Evolutionary conservation across 306 rosid species (phyloP).

Genomic region (Castanea crenata): DNA sequence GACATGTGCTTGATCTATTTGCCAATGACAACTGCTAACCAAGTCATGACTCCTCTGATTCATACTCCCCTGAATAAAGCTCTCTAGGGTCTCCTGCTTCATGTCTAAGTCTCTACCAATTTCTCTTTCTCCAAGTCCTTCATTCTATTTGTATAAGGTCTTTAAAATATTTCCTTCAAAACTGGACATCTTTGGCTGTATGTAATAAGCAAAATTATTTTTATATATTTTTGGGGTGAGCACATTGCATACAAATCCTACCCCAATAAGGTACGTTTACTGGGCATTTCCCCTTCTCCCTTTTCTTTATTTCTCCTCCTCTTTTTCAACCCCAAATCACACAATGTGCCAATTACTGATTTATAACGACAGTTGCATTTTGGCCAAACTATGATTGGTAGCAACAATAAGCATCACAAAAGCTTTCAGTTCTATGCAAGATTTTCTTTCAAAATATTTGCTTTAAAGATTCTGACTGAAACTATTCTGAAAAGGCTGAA

Average conservation of each 20-base stretch:
- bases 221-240: not conserved
- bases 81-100: not conserved
- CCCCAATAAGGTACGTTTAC: not conserved
- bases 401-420: not conserved
- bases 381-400: not conserved
- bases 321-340: too few species aligned
- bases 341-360: too few species aligned
- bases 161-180: not conserved
- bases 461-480: not conserved
- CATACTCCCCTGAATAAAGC: not conserved
- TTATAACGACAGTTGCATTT: not conserved
- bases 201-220: not conserved
- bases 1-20: not conserved
- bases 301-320: not conserved
- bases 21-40: too few species aligned
- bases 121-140: not conserved
- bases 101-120: not conserved
- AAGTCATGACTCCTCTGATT: too few species aligned
- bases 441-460: not conserved
- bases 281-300: not conserved
- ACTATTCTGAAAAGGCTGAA: not conserved
- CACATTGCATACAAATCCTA: not conserved
- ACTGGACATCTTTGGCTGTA: not conserved
- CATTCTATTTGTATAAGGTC: not conserved
- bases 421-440: not conserved